Evolutionary conservation across 352 stramenopile species (phyloP).

Genomic region (Phytophthora quininea): DNA sequence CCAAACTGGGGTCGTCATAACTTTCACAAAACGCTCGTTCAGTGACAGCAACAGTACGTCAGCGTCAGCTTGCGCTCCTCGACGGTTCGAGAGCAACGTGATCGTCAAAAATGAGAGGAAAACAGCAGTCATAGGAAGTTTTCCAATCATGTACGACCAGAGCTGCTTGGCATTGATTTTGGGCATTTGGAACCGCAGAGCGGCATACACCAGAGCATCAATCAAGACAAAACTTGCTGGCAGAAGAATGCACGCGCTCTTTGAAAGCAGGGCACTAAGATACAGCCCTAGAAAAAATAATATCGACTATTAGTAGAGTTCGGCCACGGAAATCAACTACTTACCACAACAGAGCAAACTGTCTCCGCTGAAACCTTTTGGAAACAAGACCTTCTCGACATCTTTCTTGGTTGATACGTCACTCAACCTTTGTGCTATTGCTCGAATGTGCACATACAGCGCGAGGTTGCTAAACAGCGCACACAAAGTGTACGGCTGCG

Average conservation of each 20-base stretch:
- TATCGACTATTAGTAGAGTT: background rate
- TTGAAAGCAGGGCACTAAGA: constrained; percentile 50
- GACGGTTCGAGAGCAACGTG: constrained; percentile 53
- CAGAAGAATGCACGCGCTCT: constrained; percentile 55
- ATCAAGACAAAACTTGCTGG: constrained; percentile 46
- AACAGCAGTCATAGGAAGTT: constrained; percentile 29
- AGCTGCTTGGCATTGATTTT: constrained; percentile 9
- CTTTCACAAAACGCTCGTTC: constrained; percentile 55
- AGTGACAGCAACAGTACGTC: constrained; percentile 49
- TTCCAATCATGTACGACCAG: constrained; percentile 28
- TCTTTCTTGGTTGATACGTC: background rate
- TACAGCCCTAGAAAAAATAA: constrained; percentile 34
- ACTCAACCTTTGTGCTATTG: constrained; percentile 13
- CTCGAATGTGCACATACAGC: constrained; percentile 35
- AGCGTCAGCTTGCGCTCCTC: constrained; percentile 39
- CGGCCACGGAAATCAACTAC: background rate
- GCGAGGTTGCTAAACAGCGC: constrained; percentile 58
- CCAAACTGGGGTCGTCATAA: constrained; percentile 41
- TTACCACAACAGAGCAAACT: constrained; percentile 17
- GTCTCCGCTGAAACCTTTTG: constrained; percentile 6
- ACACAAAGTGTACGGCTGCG: constrained; percentile 67
- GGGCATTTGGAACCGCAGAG: constrained; percentile 15
- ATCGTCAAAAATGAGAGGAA: constrained; percentile 37
- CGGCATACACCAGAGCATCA: constrained; percentile 35
- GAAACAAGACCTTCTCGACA: constrained; percentile 2